Conservation (phyloP, 1,284 basidiomycete genomes). For the Fereydounia khargensis region DNA sequence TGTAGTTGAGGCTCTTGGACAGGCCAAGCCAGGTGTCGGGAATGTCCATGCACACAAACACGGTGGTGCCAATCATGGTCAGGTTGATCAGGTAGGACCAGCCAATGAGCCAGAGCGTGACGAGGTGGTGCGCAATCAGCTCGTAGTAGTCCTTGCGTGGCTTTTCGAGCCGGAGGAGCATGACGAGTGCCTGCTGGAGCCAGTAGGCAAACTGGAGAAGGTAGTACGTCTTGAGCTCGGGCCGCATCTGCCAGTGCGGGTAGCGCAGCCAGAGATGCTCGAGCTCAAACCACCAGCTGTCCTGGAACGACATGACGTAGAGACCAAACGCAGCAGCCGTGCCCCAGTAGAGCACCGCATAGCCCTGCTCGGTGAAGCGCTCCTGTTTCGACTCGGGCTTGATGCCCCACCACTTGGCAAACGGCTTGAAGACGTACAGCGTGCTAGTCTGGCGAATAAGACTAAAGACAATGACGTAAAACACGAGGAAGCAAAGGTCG, state of each 20-base stretch:
- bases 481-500: conserved; percentile 79
- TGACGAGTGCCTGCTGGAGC: conserved; percentile 87
- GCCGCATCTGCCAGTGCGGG: conserved; percentile 69
- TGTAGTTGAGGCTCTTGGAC: conserved; percentile 58
- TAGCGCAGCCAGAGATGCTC: conserved; percentile 56
- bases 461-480: conserved; percentile 87
- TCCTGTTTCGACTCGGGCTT: conserved; percentile 44
- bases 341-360: conserved; percentile 53
- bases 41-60: conserved; percentile 95
- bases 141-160: conserved; percentile 88
- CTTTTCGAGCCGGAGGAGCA: conserved; percentile 82
- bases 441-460: conserved; percentile 80
- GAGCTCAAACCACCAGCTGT: conserved; percentile 78
- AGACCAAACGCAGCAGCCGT: conserved; percentile 40
- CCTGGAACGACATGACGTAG: conserved; percentile 78
- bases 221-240: conserved; percentile 85
- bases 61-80: conserved; percentile 84
- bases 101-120: conserved; percentile 93
- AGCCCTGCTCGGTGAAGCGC: conserved; percentile 54
- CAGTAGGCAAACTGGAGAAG: conserved; percentile 77
- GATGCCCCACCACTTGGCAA: conserved; percentile 63
- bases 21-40: conserved; percentile 75
- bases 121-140: conserved; percentile 77
- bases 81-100: conserved; percentile 60
- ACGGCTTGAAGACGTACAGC: conserved; percentile 68